These are phyloP conservation scores for Strobilomyces dryophilus DNA, from an alignment of 768 basidiomycete species.

Conservation along the genomic window DNA sequence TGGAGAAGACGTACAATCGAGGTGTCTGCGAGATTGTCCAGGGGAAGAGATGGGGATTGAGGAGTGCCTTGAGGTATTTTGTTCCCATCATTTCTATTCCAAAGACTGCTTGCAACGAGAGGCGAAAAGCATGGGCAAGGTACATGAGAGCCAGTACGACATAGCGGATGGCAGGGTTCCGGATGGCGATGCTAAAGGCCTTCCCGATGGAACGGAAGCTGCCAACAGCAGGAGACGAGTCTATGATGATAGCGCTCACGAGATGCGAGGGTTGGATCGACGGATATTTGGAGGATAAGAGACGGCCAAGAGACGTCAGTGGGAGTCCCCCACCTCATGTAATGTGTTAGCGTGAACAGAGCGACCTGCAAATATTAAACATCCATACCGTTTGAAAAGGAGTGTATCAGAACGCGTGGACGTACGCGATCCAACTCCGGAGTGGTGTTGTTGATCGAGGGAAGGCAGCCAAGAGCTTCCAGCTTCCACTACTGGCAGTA, in stretches of 20 bases:
- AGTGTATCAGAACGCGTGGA: slow-evolving; percentile 25
- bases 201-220: slow-evolving; percentile 13
- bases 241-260: slow-evolving; percentile 18
- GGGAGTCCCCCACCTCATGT: slow-evolving; percentile 22
- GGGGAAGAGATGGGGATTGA: slow-evolving; percentile 26
- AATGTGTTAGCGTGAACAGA: neutral
- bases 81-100: slow-evolving; percentile 12
- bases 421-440: neutral
- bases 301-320: slow-evolving; percentile 13
- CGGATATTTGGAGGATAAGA: slow-evolving; percentile 19
- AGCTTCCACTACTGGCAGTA: slow-evolving; percentile 23
- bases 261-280: slow-evolving; percentile 1
- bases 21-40: slow-evolving; percentile 31
- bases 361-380: neutral
- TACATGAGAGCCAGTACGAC: slow-evolving; percentile 14
- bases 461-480: slow-evolving; percentile 21
- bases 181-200: slow-evolving; percentile 21
- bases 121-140: slow-evolving; percentile 8
- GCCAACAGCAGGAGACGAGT: slow-evolving; percentile 19
- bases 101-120: slow-evolving; percentile 10
- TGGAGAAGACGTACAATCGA: slow-evolving; percentile 35
- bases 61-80: slow-evolving; percentile 10
- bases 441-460: neutral
- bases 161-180: slow-evolving; percentile 17
- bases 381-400: slow-evolving; percentile 27